Evolutionary conservation across 306 rosid species (phyloP).

Genomic region (Quercus parvula): DNA sequence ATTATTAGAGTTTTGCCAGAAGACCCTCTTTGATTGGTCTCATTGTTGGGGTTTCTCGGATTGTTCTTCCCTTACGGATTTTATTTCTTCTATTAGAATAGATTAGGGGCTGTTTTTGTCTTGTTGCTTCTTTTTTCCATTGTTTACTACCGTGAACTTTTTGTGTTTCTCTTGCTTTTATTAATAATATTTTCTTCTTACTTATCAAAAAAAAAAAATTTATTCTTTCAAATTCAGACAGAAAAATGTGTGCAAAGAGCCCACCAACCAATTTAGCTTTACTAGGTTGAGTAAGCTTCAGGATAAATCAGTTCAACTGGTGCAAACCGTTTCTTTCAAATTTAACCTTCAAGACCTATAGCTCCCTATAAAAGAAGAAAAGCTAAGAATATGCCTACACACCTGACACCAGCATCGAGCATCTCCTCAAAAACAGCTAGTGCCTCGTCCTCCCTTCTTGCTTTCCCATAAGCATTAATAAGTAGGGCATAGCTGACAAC

Average conservation of each 20-base stretch:
- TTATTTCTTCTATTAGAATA: no score
- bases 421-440: conserved; percentile 97
- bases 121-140: no score
- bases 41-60: no score
- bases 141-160: no score
- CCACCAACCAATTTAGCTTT: neutral
- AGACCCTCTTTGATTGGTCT: no score
- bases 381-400: conserved; percentile 10
- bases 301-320: neutral
- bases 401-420: conserved; percentile 98
- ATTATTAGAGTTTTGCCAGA: no score
- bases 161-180: no score
- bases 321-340: neutral
- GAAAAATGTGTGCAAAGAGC: neutral
- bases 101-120: no score
- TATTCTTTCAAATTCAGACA: neutral
- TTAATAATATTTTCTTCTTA: no score
- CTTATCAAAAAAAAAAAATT: neutral
- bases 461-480: conserved; percentile 89
- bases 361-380: neutral
- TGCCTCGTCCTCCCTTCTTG: conserved; percentile 96
- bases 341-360: neutral
- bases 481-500: conserved; percentile 93
- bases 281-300: neutral
- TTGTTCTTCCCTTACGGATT: no score